Evolutionary conservation across 176 grass and related monocot species (phyloP).

Genomic region (Ananas comosus): DNA sequence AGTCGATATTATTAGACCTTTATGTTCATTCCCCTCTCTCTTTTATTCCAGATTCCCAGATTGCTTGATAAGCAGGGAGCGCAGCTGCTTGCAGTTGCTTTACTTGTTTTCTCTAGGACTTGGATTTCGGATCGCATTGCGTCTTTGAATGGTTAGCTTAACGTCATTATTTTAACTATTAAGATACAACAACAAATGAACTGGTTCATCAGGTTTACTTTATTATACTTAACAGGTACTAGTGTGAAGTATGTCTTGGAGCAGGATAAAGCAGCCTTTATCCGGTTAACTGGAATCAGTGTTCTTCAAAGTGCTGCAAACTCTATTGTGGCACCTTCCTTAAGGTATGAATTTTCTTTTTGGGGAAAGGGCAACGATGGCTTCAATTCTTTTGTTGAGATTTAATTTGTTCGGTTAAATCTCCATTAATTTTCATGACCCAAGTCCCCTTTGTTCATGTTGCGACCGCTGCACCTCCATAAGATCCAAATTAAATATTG

Average conservation of each 20-base stretch:
- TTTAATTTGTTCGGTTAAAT: no score
- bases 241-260: constrained; percentile 97
- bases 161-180: constrained; percentile 16
- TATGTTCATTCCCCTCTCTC: constrained; percentile 20
- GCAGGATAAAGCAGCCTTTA: constrained; percentile 89
- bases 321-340: constrained; percentile 87
- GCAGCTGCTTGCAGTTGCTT: constrained; percentile 73
- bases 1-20: constrained; percentile 12
- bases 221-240: constrained; percentile 55
- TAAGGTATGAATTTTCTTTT: constrained; percentile 39
- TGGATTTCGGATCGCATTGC: constrained; percentile 98
- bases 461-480: no score
- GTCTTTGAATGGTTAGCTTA: constrained; percentile 72
- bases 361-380: no score
- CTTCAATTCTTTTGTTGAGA: no score
- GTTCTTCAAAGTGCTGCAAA: constrained; percentile 94
- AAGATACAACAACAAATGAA: constrained; percentile 16
- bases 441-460: no score
- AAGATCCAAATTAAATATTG: no score
- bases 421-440: no score
- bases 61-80: constrained; percentile 93
- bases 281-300: constrained; percentile 83
- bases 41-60: constrained; percentile 62
- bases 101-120: constrained; percentile 94
- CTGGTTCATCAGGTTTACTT: constrained; percentile 29